Conservation (phyloP, 2,329 filamentous ascomycete species). For the Arthrobotrys iridis region DNA sequence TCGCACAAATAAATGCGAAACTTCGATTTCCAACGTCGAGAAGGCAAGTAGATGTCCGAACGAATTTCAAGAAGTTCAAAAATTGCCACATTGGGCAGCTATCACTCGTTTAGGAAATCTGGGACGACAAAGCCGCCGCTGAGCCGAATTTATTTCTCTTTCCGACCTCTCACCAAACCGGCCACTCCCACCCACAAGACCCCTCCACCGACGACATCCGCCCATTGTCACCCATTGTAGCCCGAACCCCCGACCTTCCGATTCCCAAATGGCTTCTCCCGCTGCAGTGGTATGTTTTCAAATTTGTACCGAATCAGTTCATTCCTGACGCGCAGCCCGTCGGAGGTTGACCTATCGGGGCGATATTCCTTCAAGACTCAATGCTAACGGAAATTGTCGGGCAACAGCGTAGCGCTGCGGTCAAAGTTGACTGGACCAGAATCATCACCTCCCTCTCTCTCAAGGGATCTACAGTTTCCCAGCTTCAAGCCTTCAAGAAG, state of each 20-base stretch:
- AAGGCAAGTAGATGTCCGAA: not conserved
- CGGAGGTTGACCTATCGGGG: not conserved
- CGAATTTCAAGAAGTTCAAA: not conserved
- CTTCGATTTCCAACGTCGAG: not conserved
- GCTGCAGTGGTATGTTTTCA: conserved; percentile 50
- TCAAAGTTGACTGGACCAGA: conserved; percentile 99
- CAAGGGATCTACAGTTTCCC: conserved; percentile 89
- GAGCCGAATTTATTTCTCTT: not conserved
- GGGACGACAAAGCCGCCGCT: not conserved
- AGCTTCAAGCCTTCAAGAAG: conserved; percentile 98
- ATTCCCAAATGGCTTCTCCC: conserved; percentile 39
- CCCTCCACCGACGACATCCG: not conserved
- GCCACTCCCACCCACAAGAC: not conserved
- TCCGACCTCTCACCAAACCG: not conserved
- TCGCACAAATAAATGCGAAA: not conserved
- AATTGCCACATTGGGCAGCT: not conserved
- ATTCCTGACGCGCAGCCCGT: not conserved
- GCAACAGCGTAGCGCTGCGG: conserved; percentile 89
- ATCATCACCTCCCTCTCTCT: conserved; percentile 93
- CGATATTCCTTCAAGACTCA: not conserved
- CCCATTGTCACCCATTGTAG: not conserved
- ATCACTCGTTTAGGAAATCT: not conserved
- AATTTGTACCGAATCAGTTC: not conserved
- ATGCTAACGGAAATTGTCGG: not conserved
- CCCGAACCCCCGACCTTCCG: not conserved